Evolutionary conservation across 2,329 filamentous ascomycete species (phyloP), one percentile per base, ranked within the genome.

Genomic region (Xylaria digitata): DNA sequence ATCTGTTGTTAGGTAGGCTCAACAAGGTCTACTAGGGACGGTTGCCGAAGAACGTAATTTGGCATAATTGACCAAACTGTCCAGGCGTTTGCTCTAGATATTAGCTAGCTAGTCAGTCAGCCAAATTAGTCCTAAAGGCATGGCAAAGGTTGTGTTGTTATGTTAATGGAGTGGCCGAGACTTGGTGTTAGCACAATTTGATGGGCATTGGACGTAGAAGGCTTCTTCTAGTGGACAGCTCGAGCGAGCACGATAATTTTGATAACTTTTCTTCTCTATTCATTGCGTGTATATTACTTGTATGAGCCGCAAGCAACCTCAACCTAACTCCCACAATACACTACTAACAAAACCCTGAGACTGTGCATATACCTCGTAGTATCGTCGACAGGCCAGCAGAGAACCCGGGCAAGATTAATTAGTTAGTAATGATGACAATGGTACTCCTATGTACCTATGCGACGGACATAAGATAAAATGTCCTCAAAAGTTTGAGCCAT

Each of bases 221-320:
- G 3, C 21, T 50, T 61, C 17, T 26, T 26, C 26, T 26, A 30
- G n/a, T 26, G 8, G 30, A 45, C 30, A 52, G 23, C 17, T 32
- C 32, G 52, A 32, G 17, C 5, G 21, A 19, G 6, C 2, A 48
- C 26, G 40, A 13, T 19, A 11, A 40, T 11, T 37, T 37, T 26
- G 13, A 40, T 34, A 11, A 40, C 11, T 37, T 37, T 26, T 13
- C 37, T 46, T 48, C 49, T 54, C n/a, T 21, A 55, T 54, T 48
- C 19, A 48, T 26, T 55, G 26, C 34, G n/a, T 48, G 59, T 61
- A 54, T n/a, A 54, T 21, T 11, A 45, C 46, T 37, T 17, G 34
- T 43, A 61, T 48, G 43, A 26, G 30, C 50, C 54, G 64, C 11
- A 13, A 30, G 40, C 37, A 19, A 54, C 8, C 26, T 30, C 6